Evolutionary conservation across 2,329 filamentous ascomycete species (phyloP).

Genomic region (Botryotinia globosa): DNA sequence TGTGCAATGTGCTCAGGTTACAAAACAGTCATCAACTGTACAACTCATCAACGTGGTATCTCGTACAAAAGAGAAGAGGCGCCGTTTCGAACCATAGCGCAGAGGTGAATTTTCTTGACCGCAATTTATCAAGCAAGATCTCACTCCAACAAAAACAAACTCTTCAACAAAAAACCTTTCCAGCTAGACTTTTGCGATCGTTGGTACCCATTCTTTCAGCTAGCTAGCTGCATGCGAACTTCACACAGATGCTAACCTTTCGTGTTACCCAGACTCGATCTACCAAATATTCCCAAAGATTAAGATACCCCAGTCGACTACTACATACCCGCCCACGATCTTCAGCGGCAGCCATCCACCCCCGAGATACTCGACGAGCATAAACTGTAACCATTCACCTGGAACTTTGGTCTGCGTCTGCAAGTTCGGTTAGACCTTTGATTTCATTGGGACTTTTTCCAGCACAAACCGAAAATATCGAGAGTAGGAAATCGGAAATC

Average conservation of each 20-base stretch:
- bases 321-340: conserved; percentile 31
- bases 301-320: conserved; percentile 28
- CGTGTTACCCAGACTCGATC: conserved; percentile 18
- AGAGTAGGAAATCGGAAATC: conserved; percentile 5
- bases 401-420: conserved; percentile 13
- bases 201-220: conserved; percentile 6
- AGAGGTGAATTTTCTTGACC: conserved; percentile 2
- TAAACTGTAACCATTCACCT: conserved; percentile 25
- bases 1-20: conserved; percentile 17
- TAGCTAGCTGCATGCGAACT: not conserved
- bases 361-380: conserved; percentile 21
- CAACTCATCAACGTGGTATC: conserved; percentile 32
- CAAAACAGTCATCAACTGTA: conserved; percentile 22
- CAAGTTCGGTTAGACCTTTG: conserved; percentile 19
- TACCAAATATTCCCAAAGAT: conserved; percentile 27
- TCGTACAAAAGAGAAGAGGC: conserved; percentile 22
- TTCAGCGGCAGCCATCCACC: conserved; percentile 27
- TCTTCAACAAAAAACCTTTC: not conserved
- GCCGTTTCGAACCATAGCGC: conserved; percentile 18
- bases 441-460: conserved; percentile 21
- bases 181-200: not conserved
- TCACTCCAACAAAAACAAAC: conserved; percentile 1
- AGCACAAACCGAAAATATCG: conserved; percentile 1
- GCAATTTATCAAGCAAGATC: conserved; percentile 7
- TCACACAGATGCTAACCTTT: conserved; percentile 11